Evolutionary conservation across 805 yeast species (phyloP), one percentile per base, ranked within the genome.

Genomic region (Brettanomyces sp.): DNA sequence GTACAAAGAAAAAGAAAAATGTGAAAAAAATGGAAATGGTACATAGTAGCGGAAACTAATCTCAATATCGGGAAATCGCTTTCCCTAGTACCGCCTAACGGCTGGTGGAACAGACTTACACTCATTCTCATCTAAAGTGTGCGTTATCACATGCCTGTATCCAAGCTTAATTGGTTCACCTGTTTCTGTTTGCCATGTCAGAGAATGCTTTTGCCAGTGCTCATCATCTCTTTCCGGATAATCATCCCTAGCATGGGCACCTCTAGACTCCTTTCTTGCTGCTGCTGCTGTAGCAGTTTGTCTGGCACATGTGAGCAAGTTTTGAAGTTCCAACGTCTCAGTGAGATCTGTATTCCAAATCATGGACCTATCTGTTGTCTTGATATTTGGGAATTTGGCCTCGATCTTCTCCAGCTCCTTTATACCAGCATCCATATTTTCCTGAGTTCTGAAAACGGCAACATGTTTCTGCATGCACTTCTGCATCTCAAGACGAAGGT

Each of bases 181-280:
- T 50, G 74, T 73, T 25, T 69, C 65, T 47, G 68, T 61, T 75
- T 93, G 98, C 89, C 93, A 91, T 44, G 97, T 87, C 63, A 91
- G 73, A 43, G 97, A 76, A 72, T 91, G 99, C 74, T 91, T 93
- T 91, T 87, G 88, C 99, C 99, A 91, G 77, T 89, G 75, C 47
- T 64, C 89, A 66, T 91, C 99, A 64, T 91, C 96, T 80, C 99
- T 88, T 52, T 80, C 82, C 61, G 95, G 97, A 73, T 69, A 90
- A 68, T 91, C 99, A 70, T 91, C 99, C 76, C 98, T 85, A 49
- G 99, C 97, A 64, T 91, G 99, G 43, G 99, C 98, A 73, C 99
- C 99, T 76, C 99, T 87, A 36, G 97, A 89, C 73, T 91, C 99
- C 62, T 76, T 82, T 77, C 99, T 87, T 47, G 88, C 95, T 52